Evolutionary conservation across 805 yeast genomes (phyloP).

Genomic region (Metschnikowia lochheadii): DNA sequence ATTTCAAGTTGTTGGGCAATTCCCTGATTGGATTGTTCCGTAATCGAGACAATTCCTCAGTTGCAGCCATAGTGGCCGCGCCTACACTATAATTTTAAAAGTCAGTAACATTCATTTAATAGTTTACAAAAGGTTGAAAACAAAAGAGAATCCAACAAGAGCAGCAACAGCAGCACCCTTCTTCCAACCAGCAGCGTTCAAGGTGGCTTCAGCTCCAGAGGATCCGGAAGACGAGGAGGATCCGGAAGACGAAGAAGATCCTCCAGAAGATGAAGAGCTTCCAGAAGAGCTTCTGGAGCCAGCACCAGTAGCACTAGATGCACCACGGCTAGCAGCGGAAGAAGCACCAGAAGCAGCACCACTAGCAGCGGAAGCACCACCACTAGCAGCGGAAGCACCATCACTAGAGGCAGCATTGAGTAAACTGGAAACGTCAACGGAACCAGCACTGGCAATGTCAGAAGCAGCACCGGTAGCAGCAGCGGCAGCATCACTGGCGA

Average conservation of each 20-base stretch:
- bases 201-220: slow-evolving; percentile 17
- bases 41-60: not conserved
- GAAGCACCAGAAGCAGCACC: slow-evolving; percentile 7
- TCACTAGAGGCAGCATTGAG: not conserved
- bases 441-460: slow-evolving; percentile 9
- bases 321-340: slow-evolving; percentile 5
- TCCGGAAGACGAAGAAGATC: not conserved
- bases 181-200: slow-evolving; percentile 31
- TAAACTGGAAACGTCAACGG: slow-evolving; percentile 15
- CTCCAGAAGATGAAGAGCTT: not conserved
- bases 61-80: not conserved
- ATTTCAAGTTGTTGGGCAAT: no score
- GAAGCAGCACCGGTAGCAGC: slow-evolving; percentile 13
- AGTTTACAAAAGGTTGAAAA: slow-evolving; percentile 21
- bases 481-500: slow-evolving; percentile 4
- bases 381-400: slow-evolving; percentile 1
- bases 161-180: slow-evolving; percentile 35
- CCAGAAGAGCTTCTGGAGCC: not conserved
- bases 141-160: slow-evolving; percentile 33
- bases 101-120: not conserved
- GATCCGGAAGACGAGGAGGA: slow-evolving; percentile 14
- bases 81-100: not conserved
- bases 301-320: not conserved
- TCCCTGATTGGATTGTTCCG: no score
- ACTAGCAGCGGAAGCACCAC: slow-evolving; percentile 3